A percentile compares a stretch with the other conserved stretches of the same genome.
Conservation (phyloP, 805 yeast species). For the Priceomyces castillae region DNA sequence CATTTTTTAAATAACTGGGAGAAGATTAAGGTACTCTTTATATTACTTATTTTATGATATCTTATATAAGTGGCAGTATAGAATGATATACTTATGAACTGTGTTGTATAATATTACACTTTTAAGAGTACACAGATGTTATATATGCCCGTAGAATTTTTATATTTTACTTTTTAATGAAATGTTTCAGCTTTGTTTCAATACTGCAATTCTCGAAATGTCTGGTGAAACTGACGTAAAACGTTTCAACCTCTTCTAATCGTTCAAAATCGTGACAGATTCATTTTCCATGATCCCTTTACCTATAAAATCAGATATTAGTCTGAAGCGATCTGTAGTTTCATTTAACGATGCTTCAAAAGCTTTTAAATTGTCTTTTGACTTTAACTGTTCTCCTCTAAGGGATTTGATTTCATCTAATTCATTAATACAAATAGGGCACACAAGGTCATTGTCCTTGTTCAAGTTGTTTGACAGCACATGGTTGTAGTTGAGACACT, state of each 20-base stretch:
- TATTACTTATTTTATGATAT: not conserved
- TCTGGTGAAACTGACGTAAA: not conserved
- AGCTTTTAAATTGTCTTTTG: constrained; percentile 60
- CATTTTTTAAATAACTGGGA: not conserved
- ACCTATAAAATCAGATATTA: constrained; percentile 78
- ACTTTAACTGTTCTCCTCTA: constrained; percentile 56
- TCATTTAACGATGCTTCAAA: constrained; percentile 57
- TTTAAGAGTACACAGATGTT: not conserved
- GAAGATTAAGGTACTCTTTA: not conserved
- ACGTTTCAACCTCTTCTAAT: not conserved
- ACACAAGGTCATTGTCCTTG: constrained; percentile 26
- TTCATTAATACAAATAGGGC: constrained; percentile 79
- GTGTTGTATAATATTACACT: not conserved
- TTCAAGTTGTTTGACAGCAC: constrained; percentile 15
- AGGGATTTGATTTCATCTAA: constrained; percentile 62
- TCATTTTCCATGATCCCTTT: constrained; percentile 74
- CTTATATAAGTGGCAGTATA: not conserved
- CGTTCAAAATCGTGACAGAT: constrained; percentile 13
- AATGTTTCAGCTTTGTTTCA: constrained; percentile 5
- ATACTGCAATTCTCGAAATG: not conserved
- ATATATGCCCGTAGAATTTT: not conserved
- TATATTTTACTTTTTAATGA: not conserved
- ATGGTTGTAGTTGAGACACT: constrained; percentile 60
- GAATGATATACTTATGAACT: not conserved
- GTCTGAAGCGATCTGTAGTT: constrained; percentile 63